phyloP scores from a whole-genome alignment of 371 early-diverging fungal species.

The Choanephora cucurbitarum region DNA sequence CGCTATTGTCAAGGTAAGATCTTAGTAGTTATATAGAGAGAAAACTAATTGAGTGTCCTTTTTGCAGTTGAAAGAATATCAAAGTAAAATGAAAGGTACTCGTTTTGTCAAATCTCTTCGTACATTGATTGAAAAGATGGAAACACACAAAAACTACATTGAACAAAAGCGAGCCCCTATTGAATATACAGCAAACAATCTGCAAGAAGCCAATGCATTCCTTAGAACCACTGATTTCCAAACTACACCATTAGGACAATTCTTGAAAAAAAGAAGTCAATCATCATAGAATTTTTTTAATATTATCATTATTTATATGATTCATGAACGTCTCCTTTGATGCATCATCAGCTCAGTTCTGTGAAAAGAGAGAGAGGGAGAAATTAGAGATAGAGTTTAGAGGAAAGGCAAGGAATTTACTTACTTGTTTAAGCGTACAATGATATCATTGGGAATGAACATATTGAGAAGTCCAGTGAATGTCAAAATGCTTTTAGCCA shows the following conservation, averaged over 20 bases:
- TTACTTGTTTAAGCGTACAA: slow-evolving; percentile 73
- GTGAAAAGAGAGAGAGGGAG: too few relatives aligned
- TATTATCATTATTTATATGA: not conserved
- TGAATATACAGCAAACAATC: slow-evolving; percentile 78
- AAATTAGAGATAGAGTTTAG: too few relatives aligned
- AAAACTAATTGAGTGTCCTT: not conserved
- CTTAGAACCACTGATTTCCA: slow-evolving; percentile 54
- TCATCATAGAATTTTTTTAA: slow-evolving; percentile 6
- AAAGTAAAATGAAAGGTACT: slow-evolving; percentile 56
- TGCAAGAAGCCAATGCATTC: slow-evolving; percentile 62
- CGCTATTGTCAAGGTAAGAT: slow-evolving; percentile 66
- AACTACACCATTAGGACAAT: slow-evolving; percentile 65
- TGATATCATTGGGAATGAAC: slow-evolving; percentile 79
- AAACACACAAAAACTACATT: slow-evolving; percentile 77
- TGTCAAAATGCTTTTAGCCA: slow-evolving; percentile 68
- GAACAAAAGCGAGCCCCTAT: slow-evolving; percentile 72
- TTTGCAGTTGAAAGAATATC: slow-evolving; percentile 56
- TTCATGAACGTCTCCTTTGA: slow-evolving; percentile 10
- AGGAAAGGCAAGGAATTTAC: too few relatives aligned
- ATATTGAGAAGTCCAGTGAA: slow-evolving; percentile 86
- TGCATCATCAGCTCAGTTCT: slow-evolving; percentile 17
- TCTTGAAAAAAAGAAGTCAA: slow-evolving; percentile 43
- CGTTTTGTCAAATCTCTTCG: slow-evolving; percentile 76
- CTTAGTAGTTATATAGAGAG: not conserved
- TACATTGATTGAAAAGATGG: slow-evolving; percentile 80